Evolutionary conservation across 2,329 filamentous ascomycete genomes (phyloP).

Genomic region (Microsporum ferrugineum): DNA sequence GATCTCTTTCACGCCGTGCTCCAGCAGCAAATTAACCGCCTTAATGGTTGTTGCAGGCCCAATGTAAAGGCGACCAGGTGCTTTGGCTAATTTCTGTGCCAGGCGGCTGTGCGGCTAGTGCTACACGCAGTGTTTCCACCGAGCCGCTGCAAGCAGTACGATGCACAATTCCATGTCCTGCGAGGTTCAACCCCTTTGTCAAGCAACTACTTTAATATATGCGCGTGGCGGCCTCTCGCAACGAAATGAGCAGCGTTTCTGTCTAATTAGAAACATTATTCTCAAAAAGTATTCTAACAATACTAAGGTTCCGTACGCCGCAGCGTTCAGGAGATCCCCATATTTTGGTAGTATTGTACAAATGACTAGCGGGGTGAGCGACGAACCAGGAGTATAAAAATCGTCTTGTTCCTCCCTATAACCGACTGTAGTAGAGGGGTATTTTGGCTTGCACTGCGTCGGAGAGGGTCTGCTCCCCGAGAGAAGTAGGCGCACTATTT

Average conservation of each 20-base stretch:
- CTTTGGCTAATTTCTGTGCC: not conserved
- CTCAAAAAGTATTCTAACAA: not conserved
- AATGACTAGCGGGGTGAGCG: not conserved
- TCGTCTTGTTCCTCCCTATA: not conserved
- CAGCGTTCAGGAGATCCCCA: not conserved
- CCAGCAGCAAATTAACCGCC: not conserved
- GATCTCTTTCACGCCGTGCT: not conserved
- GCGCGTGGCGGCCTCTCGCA: not conserved
- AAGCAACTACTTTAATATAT: not conserved
- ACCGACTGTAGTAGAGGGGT: not conserved
- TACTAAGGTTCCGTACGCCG: not conserved
- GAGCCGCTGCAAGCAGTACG: not conserved
- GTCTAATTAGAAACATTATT: not conserved
- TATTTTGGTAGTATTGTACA: not conserved
- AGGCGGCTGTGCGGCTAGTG: not conserved
- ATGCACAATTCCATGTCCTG: not conserved
- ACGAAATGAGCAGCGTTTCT: not conserved
- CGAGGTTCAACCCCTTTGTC: not conserved
- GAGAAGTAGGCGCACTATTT: not conserved
- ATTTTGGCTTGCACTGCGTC: not conserved
- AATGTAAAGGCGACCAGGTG: not conserved
- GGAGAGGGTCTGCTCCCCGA: not conserved
- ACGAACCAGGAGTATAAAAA: not conserved
- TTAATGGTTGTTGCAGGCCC: not conserved
- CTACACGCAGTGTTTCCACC: not conserved